Evolutionary conservation across 2,329 filamentous ascomycete species (phyloP), one percentile per base, ranked within the genome.

Genomic region (Paraconiothyrium sp.): DNA sequence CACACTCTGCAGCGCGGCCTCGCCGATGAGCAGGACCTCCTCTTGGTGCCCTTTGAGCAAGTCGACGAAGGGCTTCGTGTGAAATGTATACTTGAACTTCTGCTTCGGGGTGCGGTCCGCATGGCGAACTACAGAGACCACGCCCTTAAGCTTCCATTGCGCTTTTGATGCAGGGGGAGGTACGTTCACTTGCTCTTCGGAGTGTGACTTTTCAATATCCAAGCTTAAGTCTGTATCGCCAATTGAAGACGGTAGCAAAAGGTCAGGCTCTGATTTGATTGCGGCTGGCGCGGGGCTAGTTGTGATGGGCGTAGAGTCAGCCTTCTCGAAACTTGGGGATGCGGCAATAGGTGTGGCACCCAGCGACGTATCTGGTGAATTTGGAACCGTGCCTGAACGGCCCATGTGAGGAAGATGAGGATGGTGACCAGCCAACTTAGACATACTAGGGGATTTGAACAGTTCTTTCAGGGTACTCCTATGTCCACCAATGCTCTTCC

Each of bases 1-100:
- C 5, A 99, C 95, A 76, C 93, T 97, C 37, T 90, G 88, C 48
- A 99, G 81, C 0, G 95, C 95, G 43, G 93, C 90, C 75, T 97
- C 93, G 9, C 94, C 94, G 67, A 97, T 95, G 24, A 99, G 86
- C 1, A 99, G 85, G 1, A 99, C 95, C 76, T 99, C 95, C 78
- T 98, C 94, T 72, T 97, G 92, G 72, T 99, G 94, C 0, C 95
- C 95, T 76, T 94, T 97, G 46, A 99, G 86, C 4, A 99, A 84
- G 66, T 97, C 92, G 65, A 99, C 94, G 73, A 99, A 99, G 0
- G 95, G 95, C 65, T 94, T 92, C 0, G 93, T 97, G 75, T 99
- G 95, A 72, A 99, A 98, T 0, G 95, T 99, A 73, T 98, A 99
- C 77, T 99, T 99, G 84, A 97, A 97, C 77, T 99, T 99, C 73